These are phyloP conservation scores for Castanea mollissima DNA, from an alignment of 306 rosid species.

Conservation along the genomic window DNA sequence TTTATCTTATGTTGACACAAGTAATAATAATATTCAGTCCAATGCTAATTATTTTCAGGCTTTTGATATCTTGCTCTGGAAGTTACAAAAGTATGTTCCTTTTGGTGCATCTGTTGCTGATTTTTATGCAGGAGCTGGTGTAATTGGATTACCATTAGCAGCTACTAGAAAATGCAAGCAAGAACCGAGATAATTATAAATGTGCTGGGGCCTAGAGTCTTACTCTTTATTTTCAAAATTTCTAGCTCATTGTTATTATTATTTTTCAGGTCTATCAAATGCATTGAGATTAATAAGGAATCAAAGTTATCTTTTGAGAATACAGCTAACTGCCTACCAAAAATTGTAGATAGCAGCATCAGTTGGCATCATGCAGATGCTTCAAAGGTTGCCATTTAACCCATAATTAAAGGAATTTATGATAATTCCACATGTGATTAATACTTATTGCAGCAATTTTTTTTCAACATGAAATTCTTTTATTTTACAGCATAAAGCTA, in stretches of 20 bases:
- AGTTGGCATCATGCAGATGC: slow-evolving; percentile 94
- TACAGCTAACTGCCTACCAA: slow-evolving; percentile 71
- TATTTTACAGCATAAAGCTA: slow-evolving; percentile 34
- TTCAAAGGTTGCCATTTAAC: slow-evolving; percentile 52
- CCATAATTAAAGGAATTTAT: slow-evolving; percentile 17
- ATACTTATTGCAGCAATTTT: background rate
- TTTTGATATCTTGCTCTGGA: slow-evolving; percentile 76
- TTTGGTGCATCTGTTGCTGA: slow-evolving; percentile 83
- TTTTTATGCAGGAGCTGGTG: slow-evolving; percentile 96
- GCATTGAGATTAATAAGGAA: slow-evolving; percentile 91
- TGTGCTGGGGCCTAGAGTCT: slow-evolving; percentile 4
- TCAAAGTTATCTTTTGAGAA: slow-evolving; percentile 88
- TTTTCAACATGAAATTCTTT: background rate
- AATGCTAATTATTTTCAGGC: slow-evolving; percentile 51
- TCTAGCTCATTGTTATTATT: slow-evolving; percentile 8
- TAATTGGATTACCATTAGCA: slow-evolving; percentile 87
- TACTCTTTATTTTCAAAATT: slow-evolving; percentile 10
- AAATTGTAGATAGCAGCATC: slow-evolving; percentile 61
- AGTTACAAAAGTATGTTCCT: slow-evolving; percentile 86
- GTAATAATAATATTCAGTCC: background rate
- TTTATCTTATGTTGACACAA: background rate
- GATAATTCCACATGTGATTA: slow-evolving; percentile 1
- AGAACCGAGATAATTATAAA: slow-evolving; percentile 34
- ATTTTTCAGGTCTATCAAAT: slow-evolving; percentile 64
- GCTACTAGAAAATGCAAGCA: slow-evolving; percentile 93